Evolutionary conservation across 495 filamentous ascomycete species (phyloP).

Genomic region (Hyaloscypha finlandica): DNA sequence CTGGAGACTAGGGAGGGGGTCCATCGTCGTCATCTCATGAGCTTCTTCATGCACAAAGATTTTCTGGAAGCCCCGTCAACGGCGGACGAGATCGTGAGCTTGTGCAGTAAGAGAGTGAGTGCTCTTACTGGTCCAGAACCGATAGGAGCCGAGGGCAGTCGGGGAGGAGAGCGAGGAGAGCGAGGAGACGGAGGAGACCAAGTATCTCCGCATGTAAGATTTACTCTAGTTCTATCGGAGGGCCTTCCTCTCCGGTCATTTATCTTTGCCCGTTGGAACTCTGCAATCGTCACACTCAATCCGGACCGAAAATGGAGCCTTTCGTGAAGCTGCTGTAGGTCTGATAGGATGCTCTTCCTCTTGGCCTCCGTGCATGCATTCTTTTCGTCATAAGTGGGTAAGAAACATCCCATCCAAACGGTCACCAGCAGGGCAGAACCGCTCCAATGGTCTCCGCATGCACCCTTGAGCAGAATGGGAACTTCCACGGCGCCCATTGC

Average conservation of each 20-base stretch:
- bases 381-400: constrained; percentile 23
- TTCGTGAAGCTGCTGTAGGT: not conserved
- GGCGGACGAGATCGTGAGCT: not conserved
- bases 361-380: constrained; percentile 20
- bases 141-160: not conserved
- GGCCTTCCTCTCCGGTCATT: constrained; percentile 7
- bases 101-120: not conserved
- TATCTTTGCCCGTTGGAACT: not conserved
- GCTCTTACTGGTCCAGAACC: not conserved
- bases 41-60: constrained; percentile 12
- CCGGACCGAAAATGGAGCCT: constrained; percentile 26
- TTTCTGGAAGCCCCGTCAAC: constrained; percentile 22
- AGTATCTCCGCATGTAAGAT: not conserved
- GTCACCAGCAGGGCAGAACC: not conserved
- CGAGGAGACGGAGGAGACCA: not conserved
- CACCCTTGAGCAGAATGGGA: not conserved
- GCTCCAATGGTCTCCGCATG: not conserved
- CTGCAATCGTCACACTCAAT: not conserved
- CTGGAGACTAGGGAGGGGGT: constrained; percentile 2
- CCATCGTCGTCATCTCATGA: constrained; percentile 3
- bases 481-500: constrained; percentile 6
- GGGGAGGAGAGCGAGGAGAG: not conserved
- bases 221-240: not conserved
- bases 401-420: constrained; percentile 8
- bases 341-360: constrained; percentile 21